These are phyloP conservation scores for Saturnispora kantuleensis DNA, from an alignment of 805 yeast genomes.

Conservation along the genomic window DNA sequence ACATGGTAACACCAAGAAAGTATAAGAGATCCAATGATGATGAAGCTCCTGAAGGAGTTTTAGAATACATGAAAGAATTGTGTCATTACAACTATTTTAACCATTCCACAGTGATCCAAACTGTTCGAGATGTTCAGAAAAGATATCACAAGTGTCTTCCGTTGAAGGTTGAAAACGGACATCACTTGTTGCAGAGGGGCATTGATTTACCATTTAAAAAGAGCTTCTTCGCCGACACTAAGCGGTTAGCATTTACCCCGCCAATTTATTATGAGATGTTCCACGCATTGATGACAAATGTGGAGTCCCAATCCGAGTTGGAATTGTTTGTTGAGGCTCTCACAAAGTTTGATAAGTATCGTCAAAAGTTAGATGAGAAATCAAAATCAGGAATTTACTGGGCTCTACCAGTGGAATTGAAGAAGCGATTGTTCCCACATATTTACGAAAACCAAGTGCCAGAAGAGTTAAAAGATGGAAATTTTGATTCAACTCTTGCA, in stretches of 20 bases:
- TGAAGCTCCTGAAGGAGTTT: not conserved
- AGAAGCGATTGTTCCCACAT: not conserved
- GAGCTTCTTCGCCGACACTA: not conserved
- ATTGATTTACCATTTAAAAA: not conserved
- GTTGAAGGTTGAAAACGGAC: not conserved
- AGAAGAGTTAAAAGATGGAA: not conserved
- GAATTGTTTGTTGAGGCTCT: not conserved
- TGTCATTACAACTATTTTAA: conserved; percentile 7
- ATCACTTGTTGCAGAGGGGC: conserved; percentile 3
- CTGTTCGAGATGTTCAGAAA: not conserved
- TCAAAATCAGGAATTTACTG: not conserved
- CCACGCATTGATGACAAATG: not conserved
- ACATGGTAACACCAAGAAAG: not conserved
- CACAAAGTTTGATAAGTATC: not conserved
- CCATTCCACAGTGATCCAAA: not conserved
- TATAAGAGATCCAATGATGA: not conserved
- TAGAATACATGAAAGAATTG: conserved; percentile 1
- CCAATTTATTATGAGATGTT: conserved; percentile 1
- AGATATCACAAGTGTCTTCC: not conserved
- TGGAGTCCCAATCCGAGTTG: not conserved
- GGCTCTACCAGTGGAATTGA: not conserved
- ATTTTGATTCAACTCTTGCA: not conserved
- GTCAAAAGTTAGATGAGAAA: conserved; percentile 1
- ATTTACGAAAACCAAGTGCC: not conserved
- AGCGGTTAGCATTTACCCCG: not conserved